These are phyloP conservation scores for Paraphoma sp. DNA, from an alignment of 2,329 filamentous ascomycete species.

Conservation along the genomic window DNA sequence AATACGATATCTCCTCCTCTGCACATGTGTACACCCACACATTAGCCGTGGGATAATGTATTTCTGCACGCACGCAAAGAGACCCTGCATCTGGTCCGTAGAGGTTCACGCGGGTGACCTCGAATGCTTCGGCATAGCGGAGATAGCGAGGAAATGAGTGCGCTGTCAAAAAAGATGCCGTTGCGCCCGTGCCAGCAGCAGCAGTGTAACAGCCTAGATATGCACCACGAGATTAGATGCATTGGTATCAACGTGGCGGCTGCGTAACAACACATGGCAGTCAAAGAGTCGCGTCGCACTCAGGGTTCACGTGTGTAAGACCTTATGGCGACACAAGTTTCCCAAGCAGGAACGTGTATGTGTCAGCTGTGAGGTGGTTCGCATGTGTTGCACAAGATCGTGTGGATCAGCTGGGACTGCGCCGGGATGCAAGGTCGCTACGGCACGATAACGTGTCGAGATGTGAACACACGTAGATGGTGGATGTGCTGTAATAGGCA, in stretches of 20 bases:
- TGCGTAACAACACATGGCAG: slow-evolving; percentile 21
- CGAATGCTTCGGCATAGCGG: slow-evolving; percentile 5
- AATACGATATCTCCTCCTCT: neutral
- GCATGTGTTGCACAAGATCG: slow-evolving; percentile 26
- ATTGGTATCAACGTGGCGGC: slow-evolving; percentile 29
- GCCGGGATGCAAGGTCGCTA: slow-evolving; percentile 25
- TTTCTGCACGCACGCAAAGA: slow-evolving; percentile 1
- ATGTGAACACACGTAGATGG: slow-evolving; percentile 3
- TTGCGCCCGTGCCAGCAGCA: slow-evolving; percentile 19
- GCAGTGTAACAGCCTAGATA: slow-evolving; percentile 41
- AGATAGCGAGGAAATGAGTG: slow-evolving; percentile 5
- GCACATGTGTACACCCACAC: neutral
- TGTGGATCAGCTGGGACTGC: slow-evolving; percentile 9
- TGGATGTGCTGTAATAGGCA: slow-evolving; percentile 7
- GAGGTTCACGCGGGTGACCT: neutral
- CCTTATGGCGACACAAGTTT: slow-evolving; percentile 10
- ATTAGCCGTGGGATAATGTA: slow-evolving; percentile 1
- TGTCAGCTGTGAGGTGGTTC: slow-evolving; percentile 5
- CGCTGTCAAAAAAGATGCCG: slow-evolving; percentile 24
- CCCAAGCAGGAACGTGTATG: slow-evolving; percentile 9
- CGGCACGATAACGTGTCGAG: slow-evolving; percentile 20
- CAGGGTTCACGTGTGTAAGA: slow-evolving; percentile 29
- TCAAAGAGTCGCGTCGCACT: slow-evolving; percentile 13
- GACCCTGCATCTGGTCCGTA: slow-evolving; percentile 11
- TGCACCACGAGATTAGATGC: slow-evolving; percentile 43